A percentile compares a stretch with the other conserved stretches of the same genome.
Conservation (phyloP, 1,139 yeast genomes). For the Diutina sp. region DNA sequence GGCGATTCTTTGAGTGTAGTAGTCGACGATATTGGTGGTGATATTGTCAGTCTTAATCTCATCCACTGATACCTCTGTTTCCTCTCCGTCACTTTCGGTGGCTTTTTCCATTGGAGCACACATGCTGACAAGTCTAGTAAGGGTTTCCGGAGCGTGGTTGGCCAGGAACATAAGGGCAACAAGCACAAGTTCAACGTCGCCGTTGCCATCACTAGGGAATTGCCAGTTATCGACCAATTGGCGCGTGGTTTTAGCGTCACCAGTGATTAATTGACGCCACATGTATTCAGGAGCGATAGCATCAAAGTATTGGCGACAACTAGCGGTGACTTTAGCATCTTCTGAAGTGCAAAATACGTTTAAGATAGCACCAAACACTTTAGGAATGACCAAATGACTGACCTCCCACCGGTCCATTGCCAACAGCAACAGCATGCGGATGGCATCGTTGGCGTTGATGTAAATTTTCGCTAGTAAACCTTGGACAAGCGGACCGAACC, state of each 20-base stretch:
- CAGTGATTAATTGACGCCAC: background rate
- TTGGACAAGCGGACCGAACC: conserved; percentile 31
- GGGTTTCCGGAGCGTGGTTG: background rate
- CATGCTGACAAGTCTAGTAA: background rate
- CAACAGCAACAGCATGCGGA: conserved; percentile 48
- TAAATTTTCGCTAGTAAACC: conserved; percentile 41
- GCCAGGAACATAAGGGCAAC: background rate
- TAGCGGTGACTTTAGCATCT: background rate
- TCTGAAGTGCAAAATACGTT: conserved; percentile 9
- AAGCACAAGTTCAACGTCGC: background rate
- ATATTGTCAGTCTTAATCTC: background rate
- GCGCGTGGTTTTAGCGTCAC: background rate
- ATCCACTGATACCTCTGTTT: background rate
- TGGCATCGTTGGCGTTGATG: conserved; percentile 27
- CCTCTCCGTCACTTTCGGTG: background rate
- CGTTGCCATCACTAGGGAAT: background rate
- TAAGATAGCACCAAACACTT: conserved; percentile 54
- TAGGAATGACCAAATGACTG: conserved; percentile 60
- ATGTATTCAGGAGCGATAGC: background rate
- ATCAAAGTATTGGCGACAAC: background rate
- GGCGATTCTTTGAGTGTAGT: background rate
- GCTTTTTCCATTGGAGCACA: background rate
- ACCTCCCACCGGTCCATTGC: conserved; percentile 93
- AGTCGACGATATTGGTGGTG: background rate
- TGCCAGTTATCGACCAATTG: background rate